Base-by-base conservation (phyloP, 2,329 filamentous ascomycete species). In the Colletotrichum lentis region DNA sequence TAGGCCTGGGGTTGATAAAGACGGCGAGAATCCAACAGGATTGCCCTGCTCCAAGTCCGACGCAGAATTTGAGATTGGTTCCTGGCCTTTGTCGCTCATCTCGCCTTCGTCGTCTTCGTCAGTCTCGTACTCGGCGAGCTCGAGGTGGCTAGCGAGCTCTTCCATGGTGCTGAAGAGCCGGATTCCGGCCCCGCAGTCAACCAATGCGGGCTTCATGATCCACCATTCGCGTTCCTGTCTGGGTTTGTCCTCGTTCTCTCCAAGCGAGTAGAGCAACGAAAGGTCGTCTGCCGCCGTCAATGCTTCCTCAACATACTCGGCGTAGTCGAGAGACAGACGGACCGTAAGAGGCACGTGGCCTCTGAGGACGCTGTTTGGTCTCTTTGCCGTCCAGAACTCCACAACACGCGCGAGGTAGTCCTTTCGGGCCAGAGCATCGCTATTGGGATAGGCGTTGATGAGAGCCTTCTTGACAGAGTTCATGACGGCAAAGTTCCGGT, bases 181-280 rank as follows among this genome's bases (percentile, higher is more conserved):
- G n/a, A 80, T 80, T 0, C 78, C 78, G 10, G 77, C 75, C 1
- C 78, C 79, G n/a, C 78, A 80, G 24, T 80, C 79, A 11, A 80
- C 75, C 67, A 80, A 71, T 0, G 79, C 78, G 2, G 78, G 78
- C 57, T 80, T 80, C 3, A 80, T 61, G 27, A 80, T 80, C 79
- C 78, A 80, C 78, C 79, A 80, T 39, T 79, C 75, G 1, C 79
- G 71, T 1, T 79, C 73, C 0, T 58, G 57, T 0, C 74, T 41
- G 1, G 71, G 68, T 53, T 73, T 78, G 8, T 41, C 47, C 22
- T 73, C 75, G 41, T 80, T 80, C 3, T 77, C 73, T 35, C 79
- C 76, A 0, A 80, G 74, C 0, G 78, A 79, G 46, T 73, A 76
- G 27, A 79, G 46, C 1, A 80, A 59, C 0, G 74, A 74, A 16